phyloP scores from a whole-genome alignment of 208 protist genomes.

The Phytomonas sp. region DNA sequence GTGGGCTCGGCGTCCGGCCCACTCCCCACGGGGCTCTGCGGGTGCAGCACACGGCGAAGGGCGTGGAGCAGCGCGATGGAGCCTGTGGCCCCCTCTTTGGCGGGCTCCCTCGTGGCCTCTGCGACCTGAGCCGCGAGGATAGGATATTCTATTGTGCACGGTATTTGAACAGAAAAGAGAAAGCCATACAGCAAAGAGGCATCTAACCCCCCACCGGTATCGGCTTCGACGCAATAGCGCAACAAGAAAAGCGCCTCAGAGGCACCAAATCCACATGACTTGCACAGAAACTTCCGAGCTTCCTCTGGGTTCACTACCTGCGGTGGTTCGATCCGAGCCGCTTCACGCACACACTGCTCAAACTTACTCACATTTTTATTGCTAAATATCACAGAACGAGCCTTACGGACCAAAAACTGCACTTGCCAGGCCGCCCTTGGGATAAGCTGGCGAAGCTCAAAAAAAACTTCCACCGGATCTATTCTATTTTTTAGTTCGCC shows the following conservation, averaged over 20 bases:
- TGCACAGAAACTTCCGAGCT: slow-evolving; percentile 19
- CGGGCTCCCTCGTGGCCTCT: slow-evolving; percentile 35
- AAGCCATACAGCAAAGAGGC: slow-evolving; percentile 35
- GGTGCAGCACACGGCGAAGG: neutral
- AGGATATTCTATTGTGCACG: slow-evolving; percentile 45
- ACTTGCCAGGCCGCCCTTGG: slow-evolving; percentile 5
- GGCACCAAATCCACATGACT: slow-evolving; percentile 20
- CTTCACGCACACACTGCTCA: slow-evolving; percentile 29
- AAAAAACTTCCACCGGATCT: neutral
- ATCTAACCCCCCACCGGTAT: slow-evolving; percentile 18
- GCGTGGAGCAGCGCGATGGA: neutral
- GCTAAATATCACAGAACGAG: slow-evolving; percentile 13
- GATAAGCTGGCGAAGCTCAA: neutral
- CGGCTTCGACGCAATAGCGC: slow-evolving; percentile 17
- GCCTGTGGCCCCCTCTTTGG: neutral
- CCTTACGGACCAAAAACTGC: neutral
- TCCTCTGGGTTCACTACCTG: neutral
- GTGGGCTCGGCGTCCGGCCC: neutral
- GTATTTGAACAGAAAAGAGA: slow-evolving; percentile 39
- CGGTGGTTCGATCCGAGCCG: neutral
- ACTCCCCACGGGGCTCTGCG: neutral
- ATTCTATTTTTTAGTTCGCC: neutral
- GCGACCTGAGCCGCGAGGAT: slow-evolving; percentile 55
- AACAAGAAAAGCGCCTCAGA: slow-evolving; percentile 45
- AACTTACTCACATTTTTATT: slow-evolving; percentile 24